Conservation (phyloP, 768 basidiomycete species). For the Lentinula guzmanii region DNA sequence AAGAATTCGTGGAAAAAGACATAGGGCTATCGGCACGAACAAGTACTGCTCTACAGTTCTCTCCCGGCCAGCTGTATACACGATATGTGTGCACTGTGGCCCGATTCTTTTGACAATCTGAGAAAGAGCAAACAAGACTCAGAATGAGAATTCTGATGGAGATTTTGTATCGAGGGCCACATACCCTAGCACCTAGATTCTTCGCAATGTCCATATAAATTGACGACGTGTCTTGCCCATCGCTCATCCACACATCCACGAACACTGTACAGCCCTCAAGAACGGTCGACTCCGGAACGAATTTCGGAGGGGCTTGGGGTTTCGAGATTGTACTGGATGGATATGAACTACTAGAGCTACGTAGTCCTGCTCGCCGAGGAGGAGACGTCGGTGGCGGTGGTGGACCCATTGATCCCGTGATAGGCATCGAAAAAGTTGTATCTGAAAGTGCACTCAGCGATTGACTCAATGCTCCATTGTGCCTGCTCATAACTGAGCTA, state of each 20-base stretch:
- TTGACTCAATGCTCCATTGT: slow-evolving; percentile 57
- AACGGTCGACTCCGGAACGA: slow-evolving; percentile 30
- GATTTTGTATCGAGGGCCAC: slow-evolving; percentile 12
- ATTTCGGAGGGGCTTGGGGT: slow-evolving; percentile 13
- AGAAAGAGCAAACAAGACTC: neutral
- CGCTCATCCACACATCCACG: slow-evolving; percentile 84
- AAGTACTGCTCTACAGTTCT: slow-evolving; percentile 71
- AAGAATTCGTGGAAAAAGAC: neutral
- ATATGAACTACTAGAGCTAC: slow-evolving; percentile 35
- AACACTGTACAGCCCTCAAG: slow-evolving; percentile 75
- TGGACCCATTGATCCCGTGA: slow-evolving; percentile 36
- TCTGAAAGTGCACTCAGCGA: slow-evolving; percentile 47
- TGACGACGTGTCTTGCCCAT: slow-evolving; percentile 74
- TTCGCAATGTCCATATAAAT: slow-evolving; percentile 82
- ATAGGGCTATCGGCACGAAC: slow-evolving; percentile 27
- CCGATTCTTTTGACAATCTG: slow-evolving; percentile 63
- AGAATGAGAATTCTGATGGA: neutral
- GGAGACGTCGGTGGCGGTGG: slow-evolving; percentile 43
- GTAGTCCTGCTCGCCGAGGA: slow-evolving; percentile 22
- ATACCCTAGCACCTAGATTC: slow-evolving; percentile 74
- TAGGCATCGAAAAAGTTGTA: slow-evolving; percentile 12
- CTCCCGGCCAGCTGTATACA: slow-evolving; percentile 77
- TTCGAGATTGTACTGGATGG: slow-evolving; percentile 18
- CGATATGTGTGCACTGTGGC: slow-evolving; percentile 74
- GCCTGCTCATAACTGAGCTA: slow-evolving; percentile 39